Evolutionary conservation across 2,329 filamentous ascomycete genomes (phyloP).

Genomic region (Beauveria australis): DNA sequence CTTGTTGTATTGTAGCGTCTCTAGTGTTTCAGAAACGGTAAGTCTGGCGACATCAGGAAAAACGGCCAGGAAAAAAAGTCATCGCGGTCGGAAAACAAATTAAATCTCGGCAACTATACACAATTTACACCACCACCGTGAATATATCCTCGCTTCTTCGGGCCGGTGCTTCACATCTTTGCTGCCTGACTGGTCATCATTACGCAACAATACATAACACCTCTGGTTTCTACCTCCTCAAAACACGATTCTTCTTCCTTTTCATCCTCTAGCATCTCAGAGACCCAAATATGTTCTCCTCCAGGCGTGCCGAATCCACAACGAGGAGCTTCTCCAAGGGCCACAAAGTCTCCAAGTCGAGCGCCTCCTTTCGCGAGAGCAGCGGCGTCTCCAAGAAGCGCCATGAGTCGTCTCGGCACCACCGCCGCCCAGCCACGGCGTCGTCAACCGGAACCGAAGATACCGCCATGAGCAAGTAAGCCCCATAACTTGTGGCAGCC

Average conservation of each 20-base stretch:
- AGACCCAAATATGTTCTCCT: slow-evolving; percentile 34
- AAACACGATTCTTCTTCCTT: neutral
- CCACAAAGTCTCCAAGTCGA: slow-evolving; percentile 42
- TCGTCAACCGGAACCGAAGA: slow-evolving; percentile 32
- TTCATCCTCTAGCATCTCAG: neutral
- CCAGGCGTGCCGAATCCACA: slow-evolving; percentile 35
- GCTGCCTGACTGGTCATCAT: neutral
- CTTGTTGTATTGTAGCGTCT: neutral
- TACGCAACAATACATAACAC: neutral
- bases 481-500: slow-evolving; percentile 1
- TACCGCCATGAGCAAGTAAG: slow-evolving; percentile 37
- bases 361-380: slow-evolving; percentile 45
- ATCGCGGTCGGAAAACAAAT: neutral
- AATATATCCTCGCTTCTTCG: neutral
- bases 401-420: slow-evolving; percentile 34
- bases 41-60: neutral
- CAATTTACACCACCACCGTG: neutral
- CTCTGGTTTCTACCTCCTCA: neutral
- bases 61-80: neutral
- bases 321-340: slow-evolving; percentile 47
- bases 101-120: neutral
- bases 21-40: neutral
- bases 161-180: neutral
- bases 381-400: slow-evolving; percentile 46
- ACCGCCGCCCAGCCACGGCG: slow-evolving; percentile 40